Percentiles rank a stretch among this genome's conserved stretches.
phyloP scores from a whole-genome alignment of 2,329 filamentous ascomycete genomes.

The Keithomyces neogunnii region DNA sequence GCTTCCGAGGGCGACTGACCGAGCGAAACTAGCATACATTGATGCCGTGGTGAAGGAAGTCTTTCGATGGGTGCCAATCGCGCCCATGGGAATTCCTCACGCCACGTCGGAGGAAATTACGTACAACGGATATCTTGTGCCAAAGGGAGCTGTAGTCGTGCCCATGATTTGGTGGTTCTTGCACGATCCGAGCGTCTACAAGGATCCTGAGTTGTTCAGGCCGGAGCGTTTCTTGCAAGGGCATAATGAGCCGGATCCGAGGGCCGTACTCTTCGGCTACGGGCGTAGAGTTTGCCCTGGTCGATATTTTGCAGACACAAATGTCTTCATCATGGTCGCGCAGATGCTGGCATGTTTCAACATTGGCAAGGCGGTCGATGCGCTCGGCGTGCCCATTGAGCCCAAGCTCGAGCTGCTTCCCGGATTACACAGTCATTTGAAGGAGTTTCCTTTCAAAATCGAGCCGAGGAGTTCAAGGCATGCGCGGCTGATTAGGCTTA shows the following conservation, averaged over 20 bases:
- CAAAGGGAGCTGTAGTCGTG: conserved; percentile 17
- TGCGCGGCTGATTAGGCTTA: too few species aligned
- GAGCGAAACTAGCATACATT: conserved; percentile 33
- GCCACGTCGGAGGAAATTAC: conserved; percentile 21
- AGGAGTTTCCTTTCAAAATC: conserved; percentile 5
- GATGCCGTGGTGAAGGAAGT: conserved; percentile 21
- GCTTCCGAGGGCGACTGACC: conserved; percentile 33
- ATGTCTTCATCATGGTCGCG: conserved; percentile 24
- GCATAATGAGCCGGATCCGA: conserved; percentile 20
- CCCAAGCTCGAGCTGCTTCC: conserved; percentile 3
- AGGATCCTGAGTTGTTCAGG: conserved; percentile 25
- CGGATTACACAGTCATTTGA: conserved; percentile 2
- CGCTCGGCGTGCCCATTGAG: conserved; percentile 27
- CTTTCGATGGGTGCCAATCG: conserved; percentile 20
- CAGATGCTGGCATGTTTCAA: conserved; percentile 38
- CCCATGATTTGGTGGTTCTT: conserved; percentile 28
- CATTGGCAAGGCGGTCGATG: conserved; percentile 17
- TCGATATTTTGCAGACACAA: conserved; percentile 19
- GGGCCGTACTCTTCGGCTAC: conserved; percentile 21
- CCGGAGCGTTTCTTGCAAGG: conserved; percentile 23
- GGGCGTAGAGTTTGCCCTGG: conserved; percentile 28
- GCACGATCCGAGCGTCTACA: conserved; percentile 61
- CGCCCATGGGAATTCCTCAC: conserved; percentile 29
- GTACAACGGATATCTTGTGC: conserved; percentile 16
- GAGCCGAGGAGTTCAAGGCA: conserved; percentile 6